Percentiles rank a stretch among this genome's conserved stretches.
These are phyloP conservation scores for Arachnopeziza araneosa DNA, from an alignment of 2,329 filamentous ascomycete species.

Conservation along the genomic window DNA sequence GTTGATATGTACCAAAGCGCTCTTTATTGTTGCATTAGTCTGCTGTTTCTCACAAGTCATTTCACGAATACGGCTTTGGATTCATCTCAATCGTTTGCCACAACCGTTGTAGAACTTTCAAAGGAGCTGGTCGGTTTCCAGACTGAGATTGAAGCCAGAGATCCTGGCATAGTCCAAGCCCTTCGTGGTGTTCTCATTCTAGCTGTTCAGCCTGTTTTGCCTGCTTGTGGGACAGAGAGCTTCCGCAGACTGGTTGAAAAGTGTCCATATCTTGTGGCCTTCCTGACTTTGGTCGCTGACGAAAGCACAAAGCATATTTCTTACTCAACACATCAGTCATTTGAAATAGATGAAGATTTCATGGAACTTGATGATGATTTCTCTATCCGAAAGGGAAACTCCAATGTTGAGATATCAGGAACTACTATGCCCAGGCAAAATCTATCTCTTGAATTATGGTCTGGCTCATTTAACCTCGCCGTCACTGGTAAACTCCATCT, in stretches of 20 bases:
- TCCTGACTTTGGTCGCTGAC: constrained; percentile 22
- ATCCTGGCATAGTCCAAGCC: constrained; percentile 13
- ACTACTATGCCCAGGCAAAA: constrained; percentile 37
- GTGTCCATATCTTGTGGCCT: constrained; percentile 19
- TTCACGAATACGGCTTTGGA: constrained; percentile 14
- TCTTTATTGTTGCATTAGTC: constrained; percentile 24
- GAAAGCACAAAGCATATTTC: constrained; percentile 13
- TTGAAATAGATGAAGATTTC: constrained; percentile 39
- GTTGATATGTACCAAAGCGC: constrained; percentile 25
- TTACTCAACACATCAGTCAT: constrained; percentile 5
- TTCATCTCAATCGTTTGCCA: constrained; percentile 17
- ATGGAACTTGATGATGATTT: constrained; percentile 66
- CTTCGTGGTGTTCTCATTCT: constrained; percentile 23
- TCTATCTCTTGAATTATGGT: constrained; percentile 23
- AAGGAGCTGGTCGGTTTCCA: constrained; percentile 21
- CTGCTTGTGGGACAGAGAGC: constrained; percentile 15
- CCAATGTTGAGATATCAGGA: constrained; percentile 32
- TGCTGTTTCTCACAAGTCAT: constrained; percentile 22
- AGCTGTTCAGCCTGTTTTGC: constrained; percentile 26
- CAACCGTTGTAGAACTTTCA: constrained; percentile 12
- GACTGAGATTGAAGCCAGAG: constrained; percentile 8
- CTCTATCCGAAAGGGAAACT: constrained; percentile 51
- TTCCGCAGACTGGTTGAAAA: constrained; percentile 15
- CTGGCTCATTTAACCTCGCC: constrained; percentile 22
- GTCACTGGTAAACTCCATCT: constrained; percentile 22